These are phyloP conservation scores for Arabis alpina DNA, from an alignment of 345 rosid species.

Conservation along the genomic window DNA sequence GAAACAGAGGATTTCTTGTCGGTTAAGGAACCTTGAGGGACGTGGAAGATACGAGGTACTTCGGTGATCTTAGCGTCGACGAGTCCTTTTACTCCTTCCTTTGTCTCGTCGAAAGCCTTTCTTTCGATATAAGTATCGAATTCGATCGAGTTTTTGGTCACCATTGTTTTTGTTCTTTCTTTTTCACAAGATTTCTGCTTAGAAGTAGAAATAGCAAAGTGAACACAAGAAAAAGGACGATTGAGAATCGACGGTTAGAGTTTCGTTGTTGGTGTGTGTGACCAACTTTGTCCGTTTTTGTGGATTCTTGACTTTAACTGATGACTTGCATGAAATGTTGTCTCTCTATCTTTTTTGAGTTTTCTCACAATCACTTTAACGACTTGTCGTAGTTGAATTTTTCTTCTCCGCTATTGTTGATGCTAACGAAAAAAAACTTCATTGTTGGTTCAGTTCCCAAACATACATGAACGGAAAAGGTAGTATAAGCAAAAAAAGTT, in stretches of 20 bases:
- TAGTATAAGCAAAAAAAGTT: background rate
- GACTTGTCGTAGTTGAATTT: slow-evolving; percentile 5
- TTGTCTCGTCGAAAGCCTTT: slow-evolving; percentile 44
- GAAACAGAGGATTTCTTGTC: background rate
- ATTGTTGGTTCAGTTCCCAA: background rate
- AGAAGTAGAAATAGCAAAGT: background rate
- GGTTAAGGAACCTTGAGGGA: slow-evolving; percentile 4
- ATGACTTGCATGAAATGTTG: background rate
- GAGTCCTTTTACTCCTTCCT: slow-evolving; percentile 45
- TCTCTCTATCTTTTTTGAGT: background rate
- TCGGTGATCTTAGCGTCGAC: slow-evolving; percentile 39
- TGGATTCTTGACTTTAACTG: slow-evolving; percentile 7
- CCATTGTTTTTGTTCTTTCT: background rate
- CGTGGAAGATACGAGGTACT: slow-evolving; percentile 41
- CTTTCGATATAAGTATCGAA: slow-evolving; percentile 16
- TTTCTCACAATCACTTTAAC: background rate
- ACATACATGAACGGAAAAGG: slow-evolving; percentile 4
- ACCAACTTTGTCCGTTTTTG: background rate
- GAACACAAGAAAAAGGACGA: background rate
- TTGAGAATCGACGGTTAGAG: background rate
- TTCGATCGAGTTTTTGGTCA: background rate
- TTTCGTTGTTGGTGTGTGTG: slow-evolving; percentile 8
- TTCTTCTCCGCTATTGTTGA: background rate
- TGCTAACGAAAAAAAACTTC: background rate
- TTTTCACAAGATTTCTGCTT: background rate